phyloP scores from a whole-genome alignment of 2,329 filamentous ascomycete genomes.

The Verticillium dahliae region DNA sequence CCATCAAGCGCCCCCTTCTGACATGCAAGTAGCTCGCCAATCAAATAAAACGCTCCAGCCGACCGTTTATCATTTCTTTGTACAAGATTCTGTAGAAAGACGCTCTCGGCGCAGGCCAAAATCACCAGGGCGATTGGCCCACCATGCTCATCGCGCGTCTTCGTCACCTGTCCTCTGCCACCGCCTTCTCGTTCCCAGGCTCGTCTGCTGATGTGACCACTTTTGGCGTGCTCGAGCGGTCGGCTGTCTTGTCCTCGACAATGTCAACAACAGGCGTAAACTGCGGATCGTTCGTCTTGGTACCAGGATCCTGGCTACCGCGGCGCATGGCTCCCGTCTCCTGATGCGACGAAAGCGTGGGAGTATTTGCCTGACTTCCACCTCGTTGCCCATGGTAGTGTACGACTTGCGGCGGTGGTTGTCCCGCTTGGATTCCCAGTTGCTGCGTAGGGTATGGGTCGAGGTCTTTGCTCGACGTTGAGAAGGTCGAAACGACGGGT shows the following conservation, averaged over 20 bases:
- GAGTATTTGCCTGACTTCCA: slow-evolving; percentile 61
- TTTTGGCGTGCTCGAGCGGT: slow-evolving; percentile 15
- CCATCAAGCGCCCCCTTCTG: not conserved
- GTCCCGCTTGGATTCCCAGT: slow-evolving; percentile 54
- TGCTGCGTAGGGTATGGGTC: slow-evolving; percentile 62
- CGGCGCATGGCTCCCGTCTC: slow-evolving; percentile 39
- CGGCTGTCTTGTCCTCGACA: slow-evolving; percentile 26
- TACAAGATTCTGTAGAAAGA: not conserved
- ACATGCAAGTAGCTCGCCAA: not conserved
- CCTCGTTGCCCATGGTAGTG: slow-evolving; percentile 63
- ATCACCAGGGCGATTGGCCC: not conserved
- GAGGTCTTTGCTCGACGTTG: slow-evolving; percentile 63
- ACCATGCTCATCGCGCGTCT: not conserved
- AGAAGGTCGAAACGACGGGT: slow-evolving; percentile 62
- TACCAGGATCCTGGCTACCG: slow-evolving; percentile 38
- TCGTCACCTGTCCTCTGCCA: not conserved
- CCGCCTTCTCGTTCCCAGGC: slow-evolving; percentile 16
- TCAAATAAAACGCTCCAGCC: not conserved
- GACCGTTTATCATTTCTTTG: not conserved
- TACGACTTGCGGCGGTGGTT: slow-evolving; percentile 58
- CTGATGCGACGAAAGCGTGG: slow-evolving; percentile 46
- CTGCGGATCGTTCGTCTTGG: slow-evolving; percentile 30
- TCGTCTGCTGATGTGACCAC: slow-evolving; percentile 9
- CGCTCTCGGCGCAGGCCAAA: not conserved
- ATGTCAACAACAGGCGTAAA: slow-evolving; percentile 29